Percentiles rank a stretch among this genome's conserved stretches.
These are phyloP conservation scores for Phallus indusiatus DNA, from an alignment of 768 basidiomycete genomes.

Conservation along the genomic window DNA sequence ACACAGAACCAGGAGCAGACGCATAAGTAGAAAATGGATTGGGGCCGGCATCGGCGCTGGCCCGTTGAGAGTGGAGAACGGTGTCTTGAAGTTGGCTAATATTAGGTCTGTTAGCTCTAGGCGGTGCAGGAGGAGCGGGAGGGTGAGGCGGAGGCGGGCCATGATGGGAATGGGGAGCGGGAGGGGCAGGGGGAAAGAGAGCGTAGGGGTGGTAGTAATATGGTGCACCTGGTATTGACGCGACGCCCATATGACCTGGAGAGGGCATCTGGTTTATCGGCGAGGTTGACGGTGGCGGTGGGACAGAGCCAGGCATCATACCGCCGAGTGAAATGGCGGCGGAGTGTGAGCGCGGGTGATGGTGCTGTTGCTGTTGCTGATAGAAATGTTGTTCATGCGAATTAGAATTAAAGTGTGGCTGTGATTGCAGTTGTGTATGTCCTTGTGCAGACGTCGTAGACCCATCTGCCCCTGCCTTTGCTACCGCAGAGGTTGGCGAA, in stretches of 20 bases:
- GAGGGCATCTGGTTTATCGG: background rate
- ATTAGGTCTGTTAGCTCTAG: background rate
- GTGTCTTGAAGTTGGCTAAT: background rate
- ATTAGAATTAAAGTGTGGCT: background rate
- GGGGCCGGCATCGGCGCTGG: background rate
- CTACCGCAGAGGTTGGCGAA: background rate
- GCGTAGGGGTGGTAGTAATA: background rate
- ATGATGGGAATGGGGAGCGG: background rate
- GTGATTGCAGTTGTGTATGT: background rate
- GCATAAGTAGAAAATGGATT: no score
- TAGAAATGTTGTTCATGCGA: background rate
- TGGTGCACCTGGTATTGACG: background rate
- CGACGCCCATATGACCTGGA: background rate
- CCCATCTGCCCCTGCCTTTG: no score
- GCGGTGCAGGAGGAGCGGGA: constrained; percentile 2
- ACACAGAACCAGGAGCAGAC: no score
- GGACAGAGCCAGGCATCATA: background rate
- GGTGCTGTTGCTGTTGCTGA: background rate
- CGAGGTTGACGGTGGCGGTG: background rate
- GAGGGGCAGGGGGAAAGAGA: background rate
- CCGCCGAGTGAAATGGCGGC: no score
- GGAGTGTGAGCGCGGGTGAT: no score
- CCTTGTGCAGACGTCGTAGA: no score
- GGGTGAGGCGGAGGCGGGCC: constrained; percentile 1
- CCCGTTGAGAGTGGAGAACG: background rate